A percentile compares a stretch with the other conserved stretches of the same genome.
phyloP scores from a whole-genome alignment of 2,329 filamentous ascomycete genomes.

The Fonsecaea multimorphosa region DNA sequence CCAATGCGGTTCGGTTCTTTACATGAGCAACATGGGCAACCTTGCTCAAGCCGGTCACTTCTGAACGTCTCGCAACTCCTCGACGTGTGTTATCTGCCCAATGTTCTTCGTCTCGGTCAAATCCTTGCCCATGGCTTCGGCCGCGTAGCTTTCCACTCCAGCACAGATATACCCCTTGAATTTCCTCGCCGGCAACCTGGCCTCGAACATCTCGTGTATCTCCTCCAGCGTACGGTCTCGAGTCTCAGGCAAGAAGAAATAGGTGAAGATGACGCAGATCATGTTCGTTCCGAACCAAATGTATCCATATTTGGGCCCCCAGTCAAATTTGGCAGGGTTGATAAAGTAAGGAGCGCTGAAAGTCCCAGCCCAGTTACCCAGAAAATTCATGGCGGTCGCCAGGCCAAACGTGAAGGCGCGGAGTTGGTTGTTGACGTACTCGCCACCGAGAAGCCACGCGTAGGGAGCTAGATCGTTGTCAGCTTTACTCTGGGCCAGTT shows the following conservation, averaged over 20 bases:
- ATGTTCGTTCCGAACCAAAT: constrained; percentile 52
- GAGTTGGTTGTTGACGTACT: constrained; percentile 50
- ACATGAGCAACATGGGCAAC: not conserved
- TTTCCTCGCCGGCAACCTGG: constrained; percentile 46
- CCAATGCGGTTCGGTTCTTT: not conserved
- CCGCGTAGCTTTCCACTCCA: constrained; percentile 36
- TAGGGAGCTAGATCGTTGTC: constrained; percentile 22
- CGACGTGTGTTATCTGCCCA: constrained; percentile 19
- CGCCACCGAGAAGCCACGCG: constrained; percentile 50
- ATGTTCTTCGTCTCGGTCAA: constrained; percentile 20
- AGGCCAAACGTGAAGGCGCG: constrained; percentile 50
- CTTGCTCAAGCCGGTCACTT: not conserved
- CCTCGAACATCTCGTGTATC: constrained; percentile 44
- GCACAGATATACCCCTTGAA: constrained; percentile 48
- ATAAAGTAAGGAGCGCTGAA: constrained; percentile 54
- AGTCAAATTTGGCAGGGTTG: constrained; percentile 49
- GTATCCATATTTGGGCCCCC: constrained; percentile 45
- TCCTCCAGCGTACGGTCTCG: constrained; percentile 53
- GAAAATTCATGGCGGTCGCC: constrained; percentile 49
- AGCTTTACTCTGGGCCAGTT: not conserved
- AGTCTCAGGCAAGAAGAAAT: constrained; percentile 56
- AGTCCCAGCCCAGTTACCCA: constrained; percentile 50
- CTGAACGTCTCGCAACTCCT: constrained; percentile 19
- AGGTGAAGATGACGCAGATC: constrained; percentile 45
- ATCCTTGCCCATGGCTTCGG: constrained; percentile 28